Base-by-base conservation (phyloP, 2,329 filamentous ascomycete species). In the Pestalotiopsis sp. region DNA sequence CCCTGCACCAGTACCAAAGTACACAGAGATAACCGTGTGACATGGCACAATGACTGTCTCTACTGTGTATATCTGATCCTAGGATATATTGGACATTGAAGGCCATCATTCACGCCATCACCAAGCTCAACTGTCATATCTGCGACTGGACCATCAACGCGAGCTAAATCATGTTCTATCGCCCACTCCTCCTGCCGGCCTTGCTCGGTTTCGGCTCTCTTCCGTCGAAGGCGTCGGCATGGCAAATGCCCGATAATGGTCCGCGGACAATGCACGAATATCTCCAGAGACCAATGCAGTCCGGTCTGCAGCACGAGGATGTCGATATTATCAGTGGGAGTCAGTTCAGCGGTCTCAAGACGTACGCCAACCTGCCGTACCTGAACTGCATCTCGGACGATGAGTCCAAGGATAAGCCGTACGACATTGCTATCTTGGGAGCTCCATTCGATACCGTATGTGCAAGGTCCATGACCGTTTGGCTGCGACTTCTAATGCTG, bases 341-440 rank as follows among this genome's bases (percentile, higher is more conserved):
- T 65, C 81, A 83, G 68, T 81, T 83, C 72, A 76, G 78, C 49
- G 91, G 91, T 52, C 87, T 93, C 65, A 87, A 86, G 63, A 91
- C 88, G 61, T 92, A 90, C 74, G 89, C 87, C 25, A 88, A 90
- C 75, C 78, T 91, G 63, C 85, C 86, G 65, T 85, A 90, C 69
- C 81, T 88, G 57, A 89, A 88, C 72, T 91, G 89, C 73, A 81
- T 91, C 20, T 83, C 86, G n/a, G 82, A 85, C 65, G 84, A 84
- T 1, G 79, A 86, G 57, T 82, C 83, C 55, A 70, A 75, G 13
- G 76, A 75, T 12, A 75, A 70, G 41, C 76, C 74, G 57, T 91
- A 89, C 73, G 89, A 91, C 74, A 90, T 91, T 68, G 85, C 84
- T 17, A 79, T 87, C 65, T 71, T 87, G 7, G 85, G 84, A 4